Base-by-base conservation (phyloP, 116 monocot genomes). In the Cymodocea nodosa region DNA sequence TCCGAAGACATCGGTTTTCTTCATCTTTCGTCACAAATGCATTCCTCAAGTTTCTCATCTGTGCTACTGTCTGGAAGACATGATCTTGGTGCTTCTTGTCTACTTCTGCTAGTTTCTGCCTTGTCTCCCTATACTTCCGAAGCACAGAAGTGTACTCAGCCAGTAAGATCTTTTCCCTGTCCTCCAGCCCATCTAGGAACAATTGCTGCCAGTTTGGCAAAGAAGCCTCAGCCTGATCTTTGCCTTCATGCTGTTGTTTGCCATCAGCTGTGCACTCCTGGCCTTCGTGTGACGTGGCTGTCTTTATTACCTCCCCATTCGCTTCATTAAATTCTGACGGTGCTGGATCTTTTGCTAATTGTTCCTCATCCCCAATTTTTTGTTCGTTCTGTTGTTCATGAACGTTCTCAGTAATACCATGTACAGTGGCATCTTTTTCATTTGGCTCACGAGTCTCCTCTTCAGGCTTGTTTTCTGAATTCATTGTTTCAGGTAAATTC, bases 61-160 rank as follows among this genome's bases (percentile, higher is more conserved):
- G 70, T 13, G 65, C 51, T 50, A 75, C 72, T 15, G 58, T 83
- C 51, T 83, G 80, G 25, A 57, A 63, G 48, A 76, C 59, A 66
- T 75, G 67, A 9, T 83, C 83, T 63, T 87, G 73, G 67, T 83
- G 85, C 65, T 79, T 81, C 76, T 74, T 84, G 62, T 97, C 91
- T 30, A 68, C 64, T 50, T 91, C 90, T 3, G 63, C 64, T 15
- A 87, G 83, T 68, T 68, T 77, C 39, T 71, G 76, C 80, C 81
- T 62, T 40, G 78, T 71, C 49, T 82, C 82, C 72, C 84, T 87
- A 65, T 87, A 82, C 34, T 72, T 84, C 15, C 76, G 73, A 35
- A 92, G 82, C 59, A 87, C 78, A 0, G 78, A 73, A 35, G 82
- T 82, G 76, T 84, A 87, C 65, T 92, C 92, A 11, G 80, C 70